Evolutionary conservation across 2,329 filamentous ascomycete species (phyloP).

Genomic region (Fusarium hostae): DNA sequence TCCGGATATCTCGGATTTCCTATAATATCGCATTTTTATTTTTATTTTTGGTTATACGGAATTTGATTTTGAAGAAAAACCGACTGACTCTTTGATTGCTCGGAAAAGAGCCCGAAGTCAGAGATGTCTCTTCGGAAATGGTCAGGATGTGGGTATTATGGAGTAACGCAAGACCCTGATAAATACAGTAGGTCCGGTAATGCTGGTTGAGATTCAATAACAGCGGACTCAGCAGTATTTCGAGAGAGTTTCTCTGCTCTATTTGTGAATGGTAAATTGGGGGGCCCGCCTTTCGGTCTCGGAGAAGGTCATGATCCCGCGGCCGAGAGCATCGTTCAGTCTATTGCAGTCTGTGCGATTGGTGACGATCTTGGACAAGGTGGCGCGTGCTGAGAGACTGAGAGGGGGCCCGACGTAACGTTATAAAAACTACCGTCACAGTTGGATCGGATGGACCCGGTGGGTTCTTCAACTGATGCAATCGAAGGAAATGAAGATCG

Average conservation of each 20-base stretch:
- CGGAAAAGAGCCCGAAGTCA: constrained; percentile 16
- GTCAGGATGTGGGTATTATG: neutral
- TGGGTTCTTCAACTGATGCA: constrained; percentile 18
- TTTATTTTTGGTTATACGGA: neutral
- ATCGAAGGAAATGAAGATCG: constrained; percentile 17
- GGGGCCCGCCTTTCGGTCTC: constrained; percentile 3
- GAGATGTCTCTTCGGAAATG: constrained; percentile 1
- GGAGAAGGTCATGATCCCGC: constrained; percentile 16
- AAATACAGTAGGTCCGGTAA: neutral
- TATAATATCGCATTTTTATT: neutral
- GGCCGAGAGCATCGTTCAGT: constrained; percentile 19
- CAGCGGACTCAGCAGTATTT: constrained; percentile 17
- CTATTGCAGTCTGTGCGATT: constrained; percentile 9
- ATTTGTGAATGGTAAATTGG: neutral
- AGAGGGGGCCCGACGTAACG: constrained; percentile 13
- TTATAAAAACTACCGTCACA: constrained; percentile 9
- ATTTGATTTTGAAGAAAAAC: neutral
- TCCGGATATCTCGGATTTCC: constrained; percentile 10
- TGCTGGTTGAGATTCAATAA: neutral
- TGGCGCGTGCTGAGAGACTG: constrained; percentile 21
- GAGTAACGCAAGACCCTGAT: neutral
- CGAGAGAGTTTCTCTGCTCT: constrained; percentile 1
- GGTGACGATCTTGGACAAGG: constrained; percentile 35
- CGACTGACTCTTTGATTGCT: neutral
- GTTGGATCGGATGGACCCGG: constrained; percentile 16